Conservation (phyloP, 768 basidiomycete species). For the Coprinellus micaceus region DNA sequence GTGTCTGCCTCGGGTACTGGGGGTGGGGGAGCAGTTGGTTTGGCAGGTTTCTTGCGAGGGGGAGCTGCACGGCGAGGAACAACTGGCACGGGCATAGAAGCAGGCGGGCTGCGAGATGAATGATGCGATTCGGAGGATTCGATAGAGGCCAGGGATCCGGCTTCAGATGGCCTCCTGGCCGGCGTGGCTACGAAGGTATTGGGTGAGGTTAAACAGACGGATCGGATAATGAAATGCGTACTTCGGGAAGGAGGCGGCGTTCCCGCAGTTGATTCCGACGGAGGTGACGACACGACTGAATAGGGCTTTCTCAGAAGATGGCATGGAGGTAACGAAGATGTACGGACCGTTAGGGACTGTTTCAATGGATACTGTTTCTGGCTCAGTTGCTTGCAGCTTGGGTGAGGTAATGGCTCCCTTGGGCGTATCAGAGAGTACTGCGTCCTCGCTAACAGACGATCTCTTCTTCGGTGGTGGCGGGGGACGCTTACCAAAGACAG, state of each 20-base stretch:
- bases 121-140: slow-evolving; percentile 27
- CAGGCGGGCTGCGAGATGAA: slow-evolving; percentile 35
- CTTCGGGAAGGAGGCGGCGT: not conserved
- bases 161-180: slow-evolving; percentile 9
- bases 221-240: too few species aligned
- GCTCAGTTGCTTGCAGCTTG: slow-evolving; percentile 8
- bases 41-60: slow-evolving; percentile 58
- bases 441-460: slow-evolving; percentile 21
- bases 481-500: slow-evolving; percentile 53
- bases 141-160: slow-evolving; percentile 21
- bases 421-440: slow-evolving; percentile 4
- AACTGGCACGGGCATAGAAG: slow-evolving; percentile 70
- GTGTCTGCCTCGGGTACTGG: slow-evolving; percentile 17
- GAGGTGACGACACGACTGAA: not conserved
- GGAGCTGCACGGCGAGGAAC: slow-evolving; percentile 73
- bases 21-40: slow-evolving; percentile 29
- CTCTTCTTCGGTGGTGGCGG: slow-evolving; percentile 29
- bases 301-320: too few species aligned
- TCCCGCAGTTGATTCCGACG: slow-evolving; percentile 5
- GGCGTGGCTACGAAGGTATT: too few species aligned
- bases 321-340: too few species aligned
- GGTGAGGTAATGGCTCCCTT: slow-evolving; percentile 8
- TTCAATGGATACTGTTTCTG: not conserved
- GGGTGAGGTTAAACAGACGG: too few species aligned
- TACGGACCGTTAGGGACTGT: not conserved